Percentiles rank a stretch among this genome's conserved stretches.
Conservation (phyloP, 306 rosid species). For the Cicer cuneatum region DNA sequence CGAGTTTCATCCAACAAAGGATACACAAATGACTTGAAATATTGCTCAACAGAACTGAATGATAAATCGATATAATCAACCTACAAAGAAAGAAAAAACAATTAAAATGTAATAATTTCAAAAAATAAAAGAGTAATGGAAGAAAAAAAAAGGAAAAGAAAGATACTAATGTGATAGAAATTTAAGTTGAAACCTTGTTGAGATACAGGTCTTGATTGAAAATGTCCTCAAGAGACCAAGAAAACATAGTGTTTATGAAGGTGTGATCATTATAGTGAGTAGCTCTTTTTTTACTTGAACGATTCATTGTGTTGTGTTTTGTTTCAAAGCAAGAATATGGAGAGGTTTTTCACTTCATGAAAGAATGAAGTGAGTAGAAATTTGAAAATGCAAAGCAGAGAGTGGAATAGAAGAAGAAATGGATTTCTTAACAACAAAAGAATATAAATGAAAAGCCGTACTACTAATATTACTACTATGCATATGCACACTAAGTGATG, state of each 20-base stretch:
- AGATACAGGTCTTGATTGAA: slow-evolving; percentile 50
- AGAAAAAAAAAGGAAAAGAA: no score
- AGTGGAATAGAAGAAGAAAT: neutral
- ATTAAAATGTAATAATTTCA: neutral
- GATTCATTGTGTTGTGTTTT: slow-evolving; percentile 40
- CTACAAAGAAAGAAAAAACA: slow-evolving; percentile 37
- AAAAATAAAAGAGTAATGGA: neutral
- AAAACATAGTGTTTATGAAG: slow-evolving; percentile 51
- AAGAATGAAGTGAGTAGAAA: neutral
- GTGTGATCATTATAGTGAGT: neutral
- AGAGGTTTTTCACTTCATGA: neutral
- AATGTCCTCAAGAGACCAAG: slow-evolving; percentile 71
- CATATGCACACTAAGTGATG: no score
- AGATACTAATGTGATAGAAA: neutral
- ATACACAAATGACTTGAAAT: slow-evolving; percentile 54
- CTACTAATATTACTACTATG: no score
- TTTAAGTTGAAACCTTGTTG: slow-evolving; percentile 47
- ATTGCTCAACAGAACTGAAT: slow-evolving; percentile 53
- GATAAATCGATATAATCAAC: slow-evolving; percentile 56
- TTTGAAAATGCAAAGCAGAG: slow-evolving; percentile 4
- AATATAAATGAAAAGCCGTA: neutral
- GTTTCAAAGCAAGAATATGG: neutral
- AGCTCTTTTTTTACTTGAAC: slow-evolving; percentile 22
- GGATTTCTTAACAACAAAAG: slow-evolving; percentile 36
- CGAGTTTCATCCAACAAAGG: slow-evolving; percentile 79